Evolutionary conservation across 495 filamentous ascomycete genomes (phyloP).

Genomic region (Glonium stellatum): DNA sequence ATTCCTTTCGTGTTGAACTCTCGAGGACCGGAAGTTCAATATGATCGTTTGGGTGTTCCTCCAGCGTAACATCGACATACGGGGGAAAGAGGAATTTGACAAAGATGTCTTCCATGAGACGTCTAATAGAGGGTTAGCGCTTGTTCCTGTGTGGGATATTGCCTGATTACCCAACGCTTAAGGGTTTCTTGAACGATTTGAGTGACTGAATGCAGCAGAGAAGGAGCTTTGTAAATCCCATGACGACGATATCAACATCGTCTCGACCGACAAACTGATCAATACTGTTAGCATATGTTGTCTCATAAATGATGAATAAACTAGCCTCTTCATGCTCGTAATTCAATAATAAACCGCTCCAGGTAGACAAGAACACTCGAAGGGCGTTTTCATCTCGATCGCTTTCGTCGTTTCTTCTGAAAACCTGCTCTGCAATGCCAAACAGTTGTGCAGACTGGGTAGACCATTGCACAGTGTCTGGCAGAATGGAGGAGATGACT

Average conservation of each 20-base stretch:
- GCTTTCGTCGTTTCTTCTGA: constrained; percentile 20
- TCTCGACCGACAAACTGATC: constrained; percentile 42
- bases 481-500: constrained; percentile 45
- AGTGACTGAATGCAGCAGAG: constrained; percentile 30
- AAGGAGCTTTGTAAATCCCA: constrained; percentile 44
- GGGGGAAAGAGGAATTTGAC: constrained; percentile 64
- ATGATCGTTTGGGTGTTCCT: background rate
- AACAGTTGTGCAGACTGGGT: constrained; percentile 52
- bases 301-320: background rate
- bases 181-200: constrained; percentile 29
- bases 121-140: background rate
- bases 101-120: constrained; percentile 54
- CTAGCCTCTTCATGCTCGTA: constrained; percentile 41
- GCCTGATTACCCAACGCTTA: constrained; percentile 9
- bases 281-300: background rate
- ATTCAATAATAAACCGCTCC: constrained; percentile 37
- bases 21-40: constrained; percentile 45
- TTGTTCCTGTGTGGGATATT: background rate
- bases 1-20: constrained; percentile 49
- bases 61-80: constrained; percentile 34
- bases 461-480: constrained; percentile 40
- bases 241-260: constrained; percentile 42
- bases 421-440: constrained; percentile 35
- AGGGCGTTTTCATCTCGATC: constrained; percentile 23
- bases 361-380: constrained; percentile 14